Percentiles rank a stretch among this genome's conserved stretches.
Conservation (phyloP, 2,329 filamentous ascomycete genomes). For the Bipolaris victoriae region DNA sequence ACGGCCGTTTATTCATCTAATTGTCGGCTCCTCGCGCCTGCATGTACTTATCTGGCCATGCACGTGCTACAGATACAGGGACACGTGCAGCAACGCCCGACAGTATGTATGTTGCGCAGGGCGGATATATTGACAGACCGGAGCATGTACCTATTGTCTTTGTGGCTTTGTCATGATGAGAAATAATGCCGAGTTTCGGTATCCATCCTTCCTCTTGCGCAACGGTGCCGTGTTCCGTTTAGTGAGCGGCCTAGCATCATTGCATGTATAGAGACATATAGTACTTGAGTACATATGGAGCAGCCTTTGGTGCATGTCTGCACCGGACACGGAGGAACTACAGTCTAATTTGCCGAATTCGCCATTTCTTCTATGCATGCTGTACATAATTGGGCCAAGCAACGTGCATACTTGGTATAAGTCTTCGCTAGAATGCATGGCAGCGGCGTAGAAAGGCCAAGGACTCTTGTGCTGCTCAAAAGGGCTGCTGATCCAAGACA, state of each 20-base stretch:
- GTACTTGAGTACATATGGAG: no score
- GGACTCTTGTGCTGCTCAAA: no score
- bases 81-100: conserved; percentile 22
- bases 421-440: conserved; percentile 45
- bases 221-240: conserved; percentile 35
- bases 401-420: not conserved
- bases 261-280: not conserved
- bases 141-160: conserved; percentile 15
- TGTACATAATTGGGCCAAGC: no score
- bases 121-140: conserved; percentile 28
- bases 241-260: conserved; percentile 13
- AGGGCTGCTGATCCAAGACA: conserved; percentile 58
- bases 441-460: no score
- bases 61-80: conserved; percentile 13
- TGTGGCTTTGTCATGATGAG: conserved; percentile 16
- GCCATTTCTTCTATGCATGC: no score
- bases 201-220: not conserved
- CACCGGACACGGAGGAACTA: no score
- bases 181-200: conserved; percentile 4
- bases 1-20: conserved; percentile 32
- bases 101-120: not conserved
- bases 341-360: no score
- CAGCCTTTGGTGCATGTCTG: no score
- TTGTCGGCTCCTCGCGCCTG: conserved; percentile 34
- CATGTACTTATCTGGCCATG: not conserved